Evolutionary conservation across 1,139 yeast species (phyloP).

Genomic region (Yamadazyma taylorii): DNA sequence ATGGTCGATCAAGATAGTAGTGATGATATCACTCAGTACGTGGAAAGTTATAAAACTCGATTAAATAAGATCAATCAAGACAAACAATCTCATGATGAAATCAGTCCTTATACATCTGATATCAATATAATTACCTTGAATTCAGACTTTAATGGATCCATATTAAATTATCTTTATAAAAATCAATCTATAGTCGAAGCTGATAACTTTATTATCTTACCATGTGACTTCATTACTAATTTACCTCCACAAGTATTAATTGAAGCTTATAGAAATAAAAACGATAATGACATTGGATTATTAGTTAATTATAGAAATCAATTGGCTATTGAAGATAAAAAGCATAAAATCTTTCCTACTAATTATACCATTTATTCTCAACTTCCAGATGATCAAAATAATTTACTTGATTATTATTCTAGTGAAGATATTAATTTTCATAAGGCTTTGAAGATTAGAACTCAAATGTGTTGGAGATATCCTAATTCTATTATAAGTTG

Average conservation of each 20-base stretch:
- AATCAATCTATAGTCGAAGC: constrained; percentile 30
- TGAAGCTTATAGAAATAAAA: constrained; percentile 76
- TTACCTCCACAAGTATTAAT: constrained; percentile 86
- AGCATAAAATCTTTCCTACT: constrained; percentile 52
- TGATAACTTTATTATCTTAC: constrained; percentile 68
- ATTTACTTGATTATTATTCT: constrained; percentile 70
- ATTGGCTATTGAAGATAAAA: constrained; percentile 77
- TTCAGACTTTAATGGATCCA: constrained; percentile 61
- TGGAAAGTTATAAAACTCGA: constrained; percentile 47
- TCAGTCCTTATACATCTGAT: constrained; percentile 15
- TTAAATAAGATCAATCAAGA: constrained; percentile 3
- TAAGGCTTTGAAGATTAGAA: constrained; percentile 72
- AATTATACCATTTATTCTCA: constrained; percentile 45
- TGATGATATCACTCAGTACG: constrained; percentile 34
- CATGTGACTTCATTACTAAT: constrained; percentile 92
- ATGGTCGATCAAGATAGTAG: constrained; percentile 31
- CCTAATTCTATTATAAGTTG: constrained; percentile 79
- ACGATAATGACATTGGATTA: constrained; percentile 65
- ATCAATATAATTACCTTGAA: constrained; percentile 43
- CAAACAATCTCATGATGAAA: constrained; percentile 10
- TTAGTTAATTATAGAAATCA: constrained; percentile 70
- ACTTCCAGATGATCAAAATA: constrained; percentile 49
- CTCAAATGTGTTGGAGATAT: constrained; percentile 87
- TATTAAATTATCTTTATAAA: constrained; percentile 51
- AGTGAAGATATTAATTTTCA: constrained; percentile 63